Evolutionary conservation across 495 filamentous ascomycete species (phyloP), one percentile per base, ranked within the genome.

Genomic region (Haplographium delicatum): DNA sequence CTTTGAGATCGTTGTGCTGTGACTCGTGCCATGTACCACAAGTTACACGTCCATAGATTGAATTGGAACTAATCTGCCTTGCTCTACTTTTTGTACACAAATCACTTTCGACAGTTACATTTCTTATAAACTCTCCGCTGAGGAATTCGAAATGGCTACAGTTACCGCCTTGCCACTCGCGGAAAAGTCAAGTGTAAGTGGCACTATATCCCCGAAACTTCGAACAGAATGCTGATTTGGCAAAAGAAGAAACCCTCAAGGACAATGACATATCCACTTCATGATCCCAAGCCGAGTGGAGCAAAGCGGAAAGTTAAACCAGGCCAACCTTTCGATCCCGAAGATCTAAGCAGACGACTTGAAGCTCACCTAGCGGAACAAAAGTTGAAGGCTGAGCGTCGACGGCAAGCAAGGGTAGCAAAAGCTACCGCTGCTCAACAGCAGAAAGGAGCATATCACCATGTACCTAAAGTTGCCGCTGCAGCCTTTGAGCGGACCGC

Each of bases 331-430:
- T 70, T 79, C 40, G 74, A 80, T 41, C 62, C 75, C 0, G 70
- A 73, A 27, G 76, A 80, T 28, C 60, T 80, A 26, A 65, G 65
- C 19, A 62, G 67, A 9, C 68, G 74, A 1, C 63, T 80, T 11
- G 47, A 43, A n/a, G 40, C 46, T 1, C 60, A 72, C 45, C 23
- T 68, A 9, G 65, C 72, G 5, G 62, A 72, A 26, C 71, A 68
- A 19, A 69, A 76, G 38, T 68, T 68, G 37, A 67, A 67, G 34
- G 65, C 66, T 1, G 60, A 65, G 43, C 55, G 42, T 25, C 49
- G 44, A 30, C 57, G 59, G 28, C 33, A 25, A 28, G 57, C 51
- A 13, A 54, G 54, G 44, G 62, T 56, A 4, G 52, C 49, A 45
- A 53, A 53, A 46, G 51, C 38, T 24, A 25, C 30, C 11, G 18